Percentiles rank a stretch among this genome's conserved stretches.
Evolutionary conservation across 129 eudicot genomes (phyloP).

Genomic region (Heracleum sosnowskyi): DNA sequence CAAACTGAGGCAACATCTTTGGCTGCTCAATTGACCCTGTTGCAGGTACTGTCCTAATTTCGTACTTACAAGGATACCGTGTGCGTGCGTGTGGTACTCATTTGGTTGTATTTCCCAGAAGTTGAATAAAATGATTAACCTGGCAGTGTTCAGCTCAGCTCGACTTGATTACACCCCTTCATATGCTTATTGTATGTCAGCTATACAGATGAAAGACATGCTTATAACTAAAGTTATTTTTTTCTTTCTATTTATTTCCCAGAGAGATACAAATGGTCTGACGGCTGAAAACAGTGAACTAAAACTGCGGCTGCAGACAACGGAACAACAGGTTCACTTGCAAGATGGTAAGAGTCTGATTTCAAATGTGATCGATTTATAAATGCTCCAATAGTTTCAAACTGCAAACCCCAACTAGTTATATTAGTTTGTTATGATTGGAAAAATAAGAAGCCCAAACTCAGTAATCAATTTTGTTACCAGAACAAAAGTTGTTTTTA

Average conservation of each 20-base stretch:
- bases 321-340: conserved; percentile 82
- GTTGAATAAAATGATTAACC: background rate
- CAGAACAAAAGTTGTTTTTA: background rate
- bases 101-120: background rate
- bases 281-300: conserved; percentile 77
- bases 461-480: background rate
- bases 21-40: conserved; percentile 73
- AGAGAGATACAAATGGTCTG: conserved; percentile 69
- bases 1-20: conserved; percentile 84
- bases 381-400: background rate
- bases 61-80: background rate
- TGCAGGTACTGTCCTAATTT: conserved; percentile 50
- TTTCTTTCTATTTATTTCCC: background rate
- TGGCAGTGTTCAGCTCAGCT: no score
- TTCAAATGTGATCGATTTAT: background rate
- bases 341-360: conserved; percentile 63
- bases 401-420: background rate
- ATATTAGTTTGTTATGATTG: background rate
- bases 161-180: no score
- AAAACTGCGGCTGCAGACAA: conserved; percentile 77
- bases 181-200: background rate
- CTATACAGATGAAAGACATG: background rate
- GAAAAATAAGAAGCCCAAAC: background rate
- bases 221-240: background rate
- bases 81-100: background rate